phyloP scores from a whole-genome alignment of 306 rosid genomes.

The Crotalaria pallida region DNA sequence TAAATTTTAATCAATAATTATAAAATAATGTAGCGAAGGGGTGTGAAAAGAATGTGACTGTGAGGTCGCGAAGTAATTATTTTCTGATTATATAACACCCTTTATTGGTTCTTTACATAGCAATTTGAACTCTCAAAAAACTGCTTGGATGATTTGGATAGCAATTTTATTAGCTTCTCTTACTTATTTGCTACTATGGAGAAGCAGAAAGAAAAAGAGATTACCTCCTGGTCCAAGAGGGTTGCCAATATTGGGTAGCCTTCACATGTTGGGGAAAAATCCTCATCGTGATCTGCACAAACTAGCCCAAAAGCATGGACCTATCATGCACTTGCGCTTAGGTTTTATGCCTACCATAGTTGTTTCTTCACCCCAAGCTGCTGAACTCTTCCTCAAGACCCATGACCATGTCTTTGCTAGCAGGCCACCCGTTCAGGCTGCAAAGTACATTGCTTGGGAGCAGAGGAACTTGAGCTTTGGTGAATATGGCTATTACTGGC shows the following conservation, averaged over 20 bases:
- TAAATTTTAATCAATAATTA: too few species aligned
- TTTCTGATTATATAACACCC: neutral
- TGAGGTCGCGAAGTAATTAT: too few species aligned
- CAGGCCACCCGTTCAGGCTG: slow-evolving; percentile 39
- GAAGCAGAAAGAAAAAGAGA: slow-evolving; percentile 23
- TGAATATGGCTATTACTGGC: slow-evolving; percentile 64
- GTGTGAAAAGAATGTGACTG: too few species aligned
- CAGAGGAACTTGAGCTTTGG: slow-evolving; percentile 40
- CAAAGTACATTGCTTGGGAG: slow-evolving; percentile 36
- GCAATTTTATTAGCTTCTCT: slow-evolving; percentile 27
- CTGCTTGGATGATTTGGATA: slow-evolving; percentile 29
- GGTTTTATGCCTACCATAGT: slow-evolving; percentile 52
- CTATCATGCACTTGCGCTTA: slow-evolving; percentile 51
- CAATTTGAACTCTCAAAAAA: neutral
- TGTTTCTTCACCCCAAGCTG: slow-evolving; percentile 68
- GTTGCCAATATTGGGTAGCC: slow-evolving; percentile 52
- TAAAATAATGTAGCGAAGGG: too few species aligned
- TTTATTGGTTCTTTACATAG: neutral
- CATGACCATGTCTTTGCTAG: slow-evolving; percentile 57
- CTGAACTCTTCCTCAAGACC: slow-evolving; percentile 60
- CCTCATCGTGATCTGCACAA: slow-evolving; percentile 48
- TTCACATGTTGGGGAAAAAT: slow-evolving; percentile 41
- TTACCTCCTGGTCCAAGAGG: slow-evolving; percentile 79
- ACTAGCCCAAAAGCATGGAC: slow-evolving; percentile 51
- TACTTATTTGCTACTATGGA: slow-evolving; percentile 27